Percentiles rank a stretch among this genome's conserved stretches.
Conservation (phyloP, 208 protist genomes). For the Leptomonas pyrrhocoris region DNA sequence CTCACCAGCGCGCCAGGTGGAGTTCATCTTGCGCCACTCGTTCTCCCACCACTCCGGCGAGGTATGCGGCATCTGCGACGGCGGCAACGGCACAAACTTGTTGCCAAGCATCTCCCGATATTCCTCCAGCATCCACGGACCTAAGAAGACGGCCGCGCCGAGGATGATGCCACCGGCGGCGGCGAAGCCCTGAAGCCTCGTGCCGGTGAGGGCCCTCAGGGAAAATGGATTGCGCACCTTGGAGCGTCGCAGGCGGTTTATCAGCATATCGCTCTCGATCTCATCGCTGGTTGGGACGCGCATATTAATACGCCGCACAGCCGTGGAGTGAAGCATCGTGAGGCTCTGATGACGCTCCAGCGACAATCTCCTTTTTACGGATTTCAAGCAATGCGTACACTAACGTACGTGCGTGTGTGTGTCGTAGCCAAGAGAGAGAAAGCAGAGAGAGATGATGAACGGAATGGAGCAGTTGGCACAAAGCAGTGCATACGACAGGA, state of each 20-base stretch:
- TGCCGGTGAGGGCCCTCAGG: slow-evolving; percentile 58
- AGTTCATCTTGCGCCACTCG: slow-evolving; percentile 87
- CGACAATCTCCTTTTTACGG: neutral
- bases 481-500: too few species aligned
- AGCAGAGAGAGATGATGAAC: too few species aligned
- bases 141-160: slow-evolving; percentile 67
- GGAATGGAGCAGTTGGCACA: too few species aligned
- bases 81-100: slow-evolving; percentile 65
- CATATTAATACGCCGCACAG: slow-evolving; percentile 8
- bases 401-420: neutral
- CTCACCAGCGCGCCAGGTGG: slow-evolving; percentile 80
- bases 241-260: slow-evolving; percentile 50
- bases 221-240: slow-evolving; percentile 33
- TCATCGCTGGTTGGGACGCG: slow-evolving; percentile 34
- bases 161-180: slow-evolving; percentile 71
- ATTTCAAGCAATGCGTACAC: neutral
- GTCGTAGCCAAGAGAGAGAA: too few species aligned
- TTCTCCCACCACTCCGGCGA: slow-evolving; percentile 91
- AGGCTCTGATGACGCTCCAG: too few species aligned
- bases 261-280: slow-evolving; percentile 52
- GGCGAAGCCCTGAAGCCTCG: slow-evolving; percentile 67
- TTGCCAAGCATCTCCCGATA: slow-evolving; percentile 68
- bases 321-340: slow-evolving; percentile 22
- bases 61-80: slow-evolving; percentile 66
- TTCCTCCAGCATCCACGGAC: slow-evolving; percentile 81